Evolutionary conservation across 768 basidiomycete species (phyloP), one percentile per base, ranked within the genome.

Genomic region (Baorangia bicolor): DNA sequence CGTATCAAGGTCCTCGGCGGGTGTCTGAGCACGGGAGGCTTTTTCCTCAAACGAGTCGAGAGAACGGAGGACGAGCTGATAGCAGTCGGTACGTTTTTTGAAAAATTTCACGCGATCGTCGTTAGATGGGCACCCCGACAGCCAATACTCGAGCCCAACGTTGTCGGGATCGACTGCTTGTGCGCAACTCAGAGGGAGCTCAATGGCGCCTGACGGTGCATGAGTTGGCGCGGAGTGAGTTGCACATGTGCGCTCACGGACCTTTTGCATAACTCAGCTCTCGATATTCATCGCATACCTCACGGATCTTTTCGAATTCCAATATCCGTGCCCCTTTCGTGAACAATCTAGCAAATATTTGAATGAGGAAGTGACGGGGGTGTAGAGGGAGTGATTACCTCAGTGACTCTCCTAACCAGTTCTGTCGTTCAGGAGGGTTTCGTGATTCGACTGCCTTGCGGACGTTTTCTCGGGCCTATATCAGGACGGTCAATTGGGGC

Each of bases 261-360:
- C 92, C 95, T 78, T 86, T 84, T 11, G 92, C 87, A 65, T 88
- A 98, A 55, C 82, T 79, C 52, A 97, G 74, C 56, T 88, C 84
- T 57, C 90, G 90, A 70, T 94, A 98, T 65, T 98, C 92, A n/a
- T 85, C 85, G 57, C 88, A 83, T 28, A 97, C 83, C 66, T 97
- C 94, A 30, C 87, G 80, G 27, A 98, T 79, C 67, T 91, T 89
- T 49, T 92, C 86, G 35, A 92, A 83, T 45, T 90, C 88, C 41
- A 98, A 74, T 56, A 90, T 90, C 28, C 86, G 83, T 7, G 93
- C 88, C 20, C 92, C 94, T 70, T 94, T 94, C 51, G 81, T 83
- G 74, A 97, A 98, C 39, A 98, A 71, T 44, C 95, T 95, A 27
- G 63, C 25, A 51, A 49, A 28, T 33, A 35, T 10, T 42, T 53